These are phyloP conservation scores for Penicillium atrosanguineum DNA, from an alignment of 495 filamentous ascomycete species.

Conservation along the genomic window DNA sequence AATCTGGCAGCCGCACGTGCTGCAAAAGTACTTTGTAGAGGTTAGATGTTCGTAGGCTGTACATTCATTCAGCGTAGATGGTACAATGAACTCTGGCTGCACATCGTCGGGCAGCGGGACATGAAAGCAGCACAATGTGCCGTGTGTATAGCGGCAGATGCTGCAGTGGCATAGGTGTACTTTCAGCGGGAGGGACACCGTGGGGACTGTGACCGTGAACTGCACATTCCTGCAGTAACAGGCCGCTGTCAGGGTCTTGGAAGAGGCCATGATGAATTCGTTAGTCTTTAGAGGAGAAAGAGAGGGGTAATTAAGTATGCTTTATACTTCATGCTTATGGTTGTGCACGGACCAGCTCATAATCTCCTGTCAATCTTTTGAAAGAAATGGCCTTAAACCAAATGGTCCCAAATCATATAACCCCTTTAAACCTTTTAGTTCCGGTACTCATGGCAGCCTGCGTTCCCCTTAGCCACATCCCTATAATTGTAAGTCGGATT, in stretches of 20 bases:
- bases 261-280: neutral
- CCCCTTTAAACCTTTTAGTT: too few relatives aligned
- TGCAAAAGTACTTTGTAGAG: conserved; percentile 40
- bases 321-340: too few relatives aligned
- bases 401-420: too few relatives aligned
- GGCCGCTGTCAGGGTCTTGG: conserved; percentile 31
- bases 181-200: conserved; percentile 24
- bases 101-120: conserved; percentile 38
- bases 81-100: conserved; percentile 28
- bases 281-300: too few relatives aligned
- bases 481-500: too few relatives aligned
- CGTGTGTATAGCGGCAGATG: conserved; percentile 58
- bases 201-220: conserved; percentile 26
- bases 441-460: too few relatives aligned
- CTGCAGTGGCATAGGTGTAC: conserved; percentile 62
- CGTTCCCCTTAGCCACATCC: too few relatives aligned
- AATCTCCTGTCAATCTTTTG: neutral
- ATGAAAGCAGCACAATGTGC: conserved; percentile 54
- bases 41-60: conserved; percentile 33
- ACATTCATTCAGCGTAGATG: conserved; percentile 26
- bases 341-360: neutral
- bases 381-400: too few relatives aligned
- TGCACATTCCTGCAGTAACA: conserved; percentile 54
- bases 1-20: conserved; percentile 43
- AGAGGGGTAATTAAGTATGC: too few relatives aligned